Percentiles rank a stretch among this genome's conserved stretches.
These are phyloP conservation scores for Suillus spraguei DNA, from an alignment of 768 basidiomycete species.

Conservation along the genomic window DNA sequence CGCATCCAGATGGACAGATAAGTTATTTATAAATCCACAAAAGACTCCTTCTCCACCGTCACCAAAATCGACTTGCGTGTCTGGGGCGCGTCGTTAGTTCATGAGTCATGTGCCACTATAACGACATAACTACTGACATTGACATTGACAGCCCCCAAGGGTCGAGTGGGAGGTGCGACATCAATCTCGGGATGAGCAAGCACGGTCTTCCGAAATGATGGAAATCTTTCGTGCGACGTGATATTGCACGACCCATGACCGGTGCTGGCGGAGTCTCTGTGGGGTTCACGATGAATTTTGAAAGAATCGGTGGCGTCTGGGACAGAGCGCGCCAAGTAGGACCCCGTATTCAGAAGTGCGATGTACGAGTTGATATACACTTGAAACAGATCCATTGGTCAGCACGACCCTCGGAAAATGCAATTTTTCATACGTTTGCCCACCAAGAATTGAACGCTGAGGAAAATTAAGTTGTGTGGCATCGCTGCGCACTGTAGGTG, in stretches of 20 bases:
- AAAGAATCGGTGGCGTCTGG: background rate
- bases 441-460: background rate
- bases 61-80: background rate
- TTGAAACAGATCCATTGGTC: background rate
- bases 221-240: background rate
- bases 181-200: background rate
- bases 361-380: slow-evolving; percentile 12
- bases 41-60: background rate
- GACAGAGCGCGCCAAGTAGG: background rate
- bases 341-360: slow-evolving; percentile 4
- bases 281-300: background rate
- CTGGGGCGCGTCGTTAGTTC: background rate
- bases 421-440: background rate
- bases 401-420: background rate
- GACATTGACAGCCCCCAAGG: background rate
- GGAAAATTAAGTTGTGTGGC: background rate
- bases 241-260: too few species aligned
- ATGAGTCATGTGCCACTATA: too few species aligned
- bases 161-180: background rate
- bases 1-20: background rate
- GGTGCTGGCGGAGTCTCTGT: background rate
- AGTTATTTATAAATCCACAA: background rate
- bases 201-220: too few species aligned
- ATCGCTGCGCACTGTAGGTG: slow-evolving; percentile 1
- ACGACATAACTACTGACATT: background rate